Conservation (phyloP, 2,329 filamentous ascomycete species). For the Microsporum audouinii region DNA sequence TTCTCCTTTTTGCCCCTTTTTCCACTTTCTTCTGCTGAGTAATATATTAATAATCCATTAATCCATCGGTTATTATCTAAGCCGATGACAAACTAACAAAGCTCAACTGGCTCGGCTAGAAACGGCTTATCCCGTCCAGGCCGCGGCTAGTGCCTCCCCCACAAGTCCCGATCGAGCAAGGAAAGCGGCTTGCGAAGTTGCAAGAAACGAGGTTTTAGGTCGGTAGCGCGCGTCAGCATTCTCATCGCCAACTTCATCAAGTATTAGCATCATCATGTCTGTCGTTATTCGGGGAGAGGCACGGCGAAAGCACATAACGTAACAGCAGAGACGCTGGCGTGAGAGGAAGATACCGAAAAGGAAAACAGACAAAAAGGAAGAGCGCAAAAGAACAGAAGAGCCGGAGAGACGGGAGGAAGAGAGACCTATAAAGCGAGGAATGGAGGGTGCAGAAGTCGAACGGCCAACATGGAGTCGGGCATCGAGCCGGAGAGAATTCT, state of each 20-base stretch:
- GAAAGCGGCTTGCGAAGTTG: neutral
- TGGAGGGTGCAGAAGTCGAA: constrained; percentile 6
- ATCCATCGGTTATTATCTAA: neutral
- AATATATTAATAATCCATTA: neutral
- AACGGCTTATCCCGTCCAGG: neutral
- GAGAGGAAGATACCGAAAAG: neutral
- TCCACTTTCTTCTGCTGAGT: neutral
- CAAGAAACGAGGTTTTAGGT: neutral
- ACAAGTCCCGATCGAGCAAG: constrained; percentile 1
- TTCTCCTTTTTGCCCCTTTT: no score
- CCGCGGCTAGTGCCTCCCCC: neutral
- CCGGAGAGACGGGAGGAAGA: neutral
- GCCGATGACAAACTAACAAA: neutral
- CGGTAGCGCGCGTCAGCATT: constrained; percentile 1
- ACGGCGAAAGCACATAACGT: neutral
- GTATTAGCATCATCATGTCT: neutral
- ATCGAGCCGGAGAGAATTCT: constrained; percentile 28
- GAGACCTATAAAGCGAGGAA: neutral
- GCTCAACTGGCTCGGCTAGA: neutral
- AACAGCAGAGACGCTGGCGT: neutral
- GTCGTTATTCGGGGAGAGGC: neutral
- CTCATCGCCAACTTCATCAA: neutral
- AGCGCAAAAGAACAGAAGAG: neutral
- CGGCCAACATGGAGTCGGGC: constrained; percentile 14
- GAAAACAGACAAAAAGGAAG: neutral